A percentile compares a stretch with the other conserved stretches of the same genome.
phyloP scores from a whole-genome alignment of 768 basidiomycete species.

The Boletus patriciae region DNA sequence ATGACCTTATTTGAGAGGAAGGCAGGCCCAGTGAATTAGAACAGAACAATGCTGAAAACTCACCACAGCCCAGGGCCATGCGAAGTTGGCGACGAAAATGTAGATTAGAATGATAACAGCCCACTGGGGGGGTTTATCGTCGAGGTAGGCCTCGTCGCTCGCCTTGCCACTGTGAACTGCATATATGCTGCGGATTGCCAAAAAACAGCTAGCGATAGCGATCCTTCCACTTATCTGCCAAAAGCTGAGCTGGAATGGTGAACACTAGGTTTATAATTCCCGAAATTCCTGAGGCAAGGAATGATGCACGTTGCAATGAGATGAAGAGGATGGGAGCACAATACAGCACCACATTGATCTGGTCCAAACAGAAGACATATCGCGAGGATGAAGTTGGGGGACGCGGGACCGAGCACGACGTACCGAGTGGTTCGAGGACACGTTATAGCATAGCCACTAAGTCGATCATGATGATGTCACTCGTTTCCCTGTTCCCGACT shows the following conservation, averaged over 20 bases:
- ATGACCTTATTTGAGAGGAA: conserved; percentile 23
- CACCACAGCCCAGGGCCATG: conserved; percentile 45
- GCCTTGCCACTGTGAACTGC: conserved; percentile 38
- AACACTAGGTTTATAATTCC: conserved; percentile 44
- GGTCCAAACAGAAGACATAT: background rate
- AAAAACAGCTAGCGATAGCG: conserved; percentile 38
- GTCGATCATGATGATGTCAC: too few relatives aligned
- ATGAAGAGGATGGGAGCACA: conserved; percentile 51
- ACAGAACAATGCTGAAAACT: conserved; percentile 3
- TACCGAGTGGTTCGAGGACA: too few relatives aligned
- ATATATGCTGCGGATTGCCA: conserved; percentile 47
- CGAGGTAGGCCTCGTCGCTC: conserved; percentile 24
- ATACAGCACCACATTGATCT: conserved; percentile 34
- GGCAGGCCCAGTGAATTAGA: background rate
- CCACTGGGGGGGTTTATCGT: conserved; percentile 32
- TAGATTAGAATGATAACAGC: conserved; percentile 48
- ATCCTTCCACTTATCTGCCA: conserved; percentile 46
- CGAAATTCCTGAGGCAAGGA: conserved; percentile 51
- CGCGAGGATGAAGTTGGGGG: background rate
- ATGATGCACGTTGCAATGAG: conserved; percentile 45
- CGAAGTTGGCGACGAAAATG: conserved; percentile 44
- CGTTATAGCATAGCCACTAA: too few relatives aligned
- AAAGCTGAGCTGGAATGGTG: conserved; percentile 40
- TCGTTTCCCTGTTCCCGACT: too few relatives aligned
- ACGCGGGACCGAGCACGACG: too few relatives aligned